These are phyloP conservation scores for Boletus reticulatus DNA, from an alignment of 768 basidiomycete genomes.

Conservation along the genomic window DNA sequence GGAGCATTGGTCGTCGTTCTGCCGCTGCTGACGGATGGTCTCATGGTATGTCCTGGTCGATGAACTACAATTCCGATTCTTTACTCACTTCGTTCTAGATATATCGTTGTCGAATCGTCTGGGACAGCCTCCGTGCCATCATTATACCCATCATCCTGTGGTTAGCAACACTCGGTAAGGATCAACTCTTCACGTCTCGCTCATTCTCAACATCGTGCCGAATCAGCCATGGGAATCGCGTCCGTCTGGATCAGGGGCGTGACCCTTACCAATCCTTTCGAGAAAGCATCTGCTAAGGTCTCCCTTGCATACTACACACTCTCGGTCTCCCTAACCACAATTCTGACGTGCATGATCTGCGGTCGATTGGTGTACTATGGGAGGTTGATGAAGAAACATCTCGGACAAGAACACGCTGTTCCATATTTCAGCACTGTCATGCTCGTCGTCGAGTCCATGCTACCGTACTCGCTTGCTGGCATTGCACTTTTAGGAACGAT, in stretches of 20 bases:
- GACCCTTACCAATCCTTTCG: too few species aligned
- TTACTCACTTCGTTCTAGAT: conserved; percentile 9
- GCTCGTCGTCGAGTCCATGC: too few species aligned
- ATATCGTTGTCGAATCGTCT: conserved; percentile 29
- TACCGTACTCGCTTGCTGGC: not conserved
- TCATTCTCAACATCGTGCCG: not conserved
- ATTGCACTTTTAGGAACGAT: conserved; percentile 3
- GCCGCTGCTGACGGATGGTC: conserved; percentile 32
- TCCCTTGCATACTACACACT: conserved; percentile 1
- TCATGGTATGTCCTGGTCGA: conserved; percentile 13
- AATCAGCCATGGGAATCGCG: conserved; percentile 5
- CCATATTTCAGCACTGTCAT: not conserved
- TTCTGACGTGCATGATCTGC: conserved; percentile 11
- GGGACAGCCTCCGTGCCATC: conserved; percentile 17
- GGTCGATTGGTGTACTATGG: not conserved
- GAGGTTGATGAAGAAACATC: too few species aligned
- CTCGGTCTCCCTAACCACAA: not conserved
- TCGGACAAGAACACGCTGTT: too few species aligned
- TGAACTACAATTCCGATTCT: not conserved
- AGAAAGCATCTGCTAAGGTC: not conserved
- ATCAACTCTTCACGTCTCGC: not conserved
- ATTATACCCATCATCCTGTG: conserved; percentile 12
- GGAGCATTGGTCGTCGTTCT: conserved; percentile 4
- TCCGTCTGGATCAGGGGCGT: not conserved
- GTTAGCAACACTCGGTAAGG: conserved; percentile 9